Evolutionary conservation across 352 stramenopile species (phyloP).

Genomic region (Halophytophthora batemanensis): DNA sequence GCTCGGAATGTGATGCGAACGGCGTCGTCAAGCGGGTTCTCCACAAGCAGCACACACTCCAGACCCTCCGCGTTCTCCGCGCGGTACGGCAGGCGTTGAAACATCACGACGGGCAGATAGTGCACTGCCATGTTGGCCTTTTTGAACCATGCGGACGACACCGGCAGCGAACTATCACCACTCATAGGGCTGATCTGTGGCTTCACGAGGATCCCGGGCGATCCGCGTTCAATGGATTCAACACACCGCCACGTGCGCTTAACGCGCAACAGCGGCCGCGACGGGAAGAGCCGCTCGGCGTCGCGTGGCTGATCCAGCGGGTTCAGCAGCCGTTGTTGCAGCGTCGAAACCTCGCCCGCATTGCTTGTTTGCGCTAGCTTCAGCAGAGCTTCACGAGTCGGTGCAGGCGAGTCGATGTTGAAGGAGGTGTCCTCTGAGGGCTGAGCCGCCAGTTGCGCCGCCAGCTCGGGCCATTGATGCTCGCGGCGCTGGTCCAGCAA

Average conservation of each 20-base stretch:
- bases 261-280: slow-evolving; percentile 63
- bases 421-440: slow-evolving; percentile 12
- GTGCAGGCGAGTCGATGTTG: slow-evolving; percentile 6
- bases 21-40: slow-evolving; percentile 80
- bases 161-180: slow-evolving; percentile 78
- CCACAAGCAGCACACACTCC: slow-evolving; percentile 64
- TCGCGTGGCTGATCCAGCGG: slow-evolving; percentile 68
- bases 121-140: slow-evolving; percentile 80
- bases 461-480: slow-evolving; percentile 59
- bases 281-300: slow-evolving; percentile 43
- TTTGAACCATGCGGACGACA: slow-evolving; percentile 83
- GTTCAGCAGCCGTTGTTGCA: slow-evolving; percentile 58
- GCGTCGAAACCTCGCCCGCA: slow-evolving; percentile 51
- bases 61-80: slow-evolving; percentile 10
- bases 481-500: slow-evolving; percentile 51
- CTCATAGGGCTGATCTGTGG: slow-evolving; percentile 91
- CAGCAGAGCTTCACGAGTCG: slow-evolving; percentile 18
- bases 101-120: slow-evolving; percentile 72
- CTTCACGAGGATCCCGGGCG: slow-evolving; percentile 85
- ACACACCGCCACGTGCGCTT: slow-evolving; percentile 86
- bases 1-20: slow-evolving; percentile 58
- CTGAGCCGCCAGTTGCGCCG: slow-evolving; percentile 33
- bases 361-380: slow-evolving; percentile 28
- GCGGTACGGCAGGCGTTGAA: slow-evolving; percentile 51
- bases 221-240: slow-evolving; percentile 73